Evolutionary conservation across 176 grass and related monocot genomes (phyloP).

Genomic region (Musa itinerans): DNA sequence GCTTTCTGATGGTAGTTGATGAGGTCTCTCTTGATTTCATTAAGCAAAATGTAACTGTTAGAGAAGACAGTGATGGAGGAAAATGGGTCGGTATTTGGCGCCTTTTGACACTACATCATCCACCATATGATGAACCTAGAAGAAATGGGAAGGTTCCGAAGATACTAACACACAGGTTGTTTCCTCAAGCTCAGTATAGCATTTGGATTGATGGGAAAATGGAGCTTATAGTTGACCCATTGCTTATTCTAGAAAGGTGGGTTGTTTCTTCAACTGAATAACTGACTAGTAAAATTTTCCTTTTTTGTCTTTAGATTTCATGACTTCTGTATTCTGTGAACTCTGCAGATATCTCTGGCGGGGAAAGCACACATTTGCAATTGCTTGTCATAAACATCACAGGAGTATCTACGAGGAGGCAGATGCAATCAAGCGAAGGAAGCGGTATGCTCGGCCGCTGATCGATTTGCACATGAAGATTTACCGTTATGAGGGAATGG

Average conservation of each 20-base stretch:
- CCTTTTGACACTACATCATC: slow-evolving; percentile 47
- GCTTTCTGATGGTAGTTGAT: slow-evolving; percentile 96
- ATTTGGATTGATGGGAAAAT: slow-evolving; percentile 99
- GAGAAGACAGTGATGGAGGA: slow-evolving; percentile 51
- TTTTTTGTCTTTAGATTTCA: not conserved
- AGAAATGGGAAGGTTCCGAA: slow-evolving; percentile 96
- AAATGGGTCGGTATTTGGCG: slow-evolving; percentile 98
- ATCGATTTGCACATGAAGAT: slow-evolving; percentile 99
- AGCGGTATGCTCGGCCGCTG: slow-evolving; percentile 84
- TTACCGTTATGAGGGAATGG: slow-evolving; percentile 81
- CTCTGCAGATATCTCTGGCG: slow-evolving; percentile 73
- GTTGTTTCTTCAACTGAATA: not conserved
- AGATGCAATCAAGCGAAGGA: slow-evolving; percentile 85
- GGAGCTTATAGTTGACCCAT: slow-evolving; percentile 95
- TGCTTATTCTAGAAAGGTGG: slow-evolving; percentile 94
- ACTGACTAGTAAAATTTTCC: not conserved
- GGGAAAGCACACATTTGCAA: slow-evolving; percentile 82
- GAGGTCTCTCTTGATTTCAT: slow-evolving; percentile 90
- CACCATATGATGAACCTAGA: slow-evolving; percentile 95
- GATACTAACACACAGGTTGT: slow-evolving; percentile 85
- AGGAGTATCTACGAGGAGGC: slow-evolving; percentile 92
- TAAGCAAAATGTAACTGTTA: slow-evolving; percentile 63
- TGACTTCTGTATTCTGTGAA: too few relatives aligned
- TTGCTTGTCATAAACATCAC: slow-evolving; percentile 91
- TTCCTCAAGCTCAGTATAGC: slow-evolving; percentile 89